Base-by-base conservation (phyloP, 352 stramenopile genomes). In the Peronospora tabacina region DNA sequence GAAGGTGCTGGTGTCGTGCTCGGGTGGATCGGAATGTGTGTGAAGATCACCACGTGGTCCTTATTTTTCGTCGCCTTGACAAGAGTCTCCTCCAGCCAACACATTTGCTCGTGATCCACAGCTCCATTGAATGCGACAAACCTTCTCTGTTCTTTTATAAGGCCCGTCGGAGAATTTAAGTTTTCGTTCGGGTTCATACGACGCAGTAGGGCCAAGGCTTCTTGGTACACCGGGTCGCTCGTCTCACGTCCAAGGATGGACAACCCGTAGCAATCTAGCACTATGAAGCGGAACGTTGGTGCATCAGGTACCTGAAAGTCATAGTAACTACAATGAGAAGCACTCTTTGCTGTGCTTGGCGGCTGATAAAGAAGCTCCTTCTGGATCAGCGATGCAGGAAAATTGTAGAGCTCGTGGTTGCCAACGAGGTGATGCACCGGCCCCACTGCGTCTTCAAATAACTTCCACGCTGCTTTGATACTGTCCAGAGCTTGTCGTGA, bases 391-490 rank as follows among this genome's bases (percentile, higher is more conserved):
- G 45, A 37, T 9, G 64, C 66, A 5, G 72, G 52, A 39, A 93
- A 79, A 46, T 90, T 90, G 68, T 89, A 90, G 30, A 93, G 72
- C 45, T 93, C 82, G 65, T 93, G 82, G 63, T 93, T 93, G 39
- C 82, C 82, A 46, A 90, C 47, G 22, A 90, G 51, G 55, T 93
- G 82, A 57, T 90, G 75, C 49, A 93, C 69, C 26, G 63, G 61
- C 7, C 71, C 74, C 15, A 90, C 52, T 0, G 34, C 24, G 8
- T 58, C 35, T 63, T 75, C 47, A 29, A 90, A 84, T 1, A 56
- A 51, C 5, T 12, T 53, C 48, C 70, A 88, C 8, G 65, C 67
- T 11, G 55, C 65, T 47, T 67, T 67, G 0, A 52, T 61, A 28
- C 37, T 53, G n/a, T 69, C 64, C 8, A 90, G 42, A n/a, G 75